Evolutionary conservation across 2,329 filamentous ascomycete species (phyloP), one percentile per base, ranked within the genome.

Genomic region (Talaromyces rugulosus): DNA sequence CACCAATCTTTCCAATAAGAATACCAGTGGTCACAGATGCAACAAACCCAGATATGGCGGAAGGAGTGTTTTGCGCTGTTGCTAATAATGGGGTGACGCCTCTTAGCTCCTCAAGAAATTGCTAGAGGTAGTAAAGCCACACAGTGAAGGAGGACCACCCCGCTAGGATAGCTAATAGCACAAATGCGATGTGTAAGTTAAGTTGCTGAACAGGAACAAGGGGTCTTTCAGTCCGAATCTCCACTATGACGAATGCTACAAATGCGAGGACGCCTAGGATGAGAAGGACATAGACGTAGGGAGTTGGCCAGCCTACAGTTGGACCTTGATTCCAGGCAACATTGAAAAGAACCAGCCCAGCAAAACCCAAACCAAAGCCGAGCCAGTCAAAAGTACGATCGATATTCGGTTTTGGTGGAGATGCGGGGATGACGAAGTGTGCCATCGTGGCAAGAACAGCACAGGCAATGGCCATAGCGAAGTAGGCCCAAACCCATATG

Each of bases 301-400:
- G 69, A 34, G 73, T 69, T 2, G 68, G 50, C 81, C 81, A 83
- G 0, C 80, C 79, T 11, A 77, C 77, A 2, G 77, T 71, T 0
- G 78, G 76, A 3, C 77, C 79, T 68, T 83, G 79, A 65, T 84
- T 85, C 80, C 81, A 83, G 0, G 81, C 79, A 62, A 85, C 79
- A 64, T 84, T 84, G 68, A 84, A 74, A 3, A 83, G 70, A 2
- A 83, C 73, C 56, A 84, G 70, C 11, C 75, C 80, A 2, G 74
- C 72, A n/a, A 85, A 76, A 2, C 82, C 82, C 0, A 76, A 70
- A 2, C 77, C 56, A 9, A 76, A 74, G n/a, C 81, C 82, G 2
- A 76, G 65, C 14, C 75, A 67, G 68, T 85, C 77, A 5, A 81
- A 63, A n/a, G 58, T 31, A 59, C 36, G 33, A 30, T 63, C 44